Evolutionary conservation across 345 rosid species (phyloP), one percentile per base, ranked within the genome.

Genomic region (Citrus cavaleriei): DNA sequence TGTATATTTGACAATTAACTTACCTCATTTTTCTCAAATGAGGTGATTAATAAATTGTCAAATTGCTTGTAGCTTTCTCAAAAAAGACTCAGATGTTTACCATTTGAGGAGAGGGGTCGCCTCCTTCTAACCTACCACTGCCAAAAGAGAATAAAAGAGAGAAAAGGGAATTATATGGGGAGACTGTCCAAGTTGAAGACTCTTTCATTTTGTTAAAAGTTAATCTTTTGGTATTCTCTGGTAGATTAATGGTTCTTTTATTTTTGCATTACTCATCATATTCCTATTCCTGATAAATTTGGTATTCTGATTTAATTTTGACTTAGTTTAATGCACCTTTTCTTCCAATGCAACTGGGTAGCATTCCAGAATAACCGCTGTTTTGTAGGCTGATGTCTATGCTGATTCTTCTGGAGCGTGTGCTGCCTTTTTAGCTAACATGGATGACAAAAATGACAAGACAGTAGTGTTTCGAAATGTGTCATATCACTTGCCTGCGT

Each of bases 401-500:
- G 79, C 87, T 67, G 89, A 86, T 72, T 85, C 91, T 73, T 87
- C 87, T 7, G 97, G 98, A 79, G 88, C 70, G 38, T 95, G 99
- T 80, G 89, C 87, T 61, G 96, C 99, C 83, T 92, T 95, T 84
- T 87, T 95, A 83, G 84, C 98, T 58, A 95, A 93, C 88, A 69
- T 58, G 27, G 99, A 91, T 84, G 89, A 91, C 34, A 91, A 93
- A 86, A 87, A 84, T 77, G 96, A 93, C 70, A 88, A 82, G 83
- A 85, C 73, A 24, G 96, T 88, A 37, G 78, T 78, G 72, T 95
- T 93, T 77, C 85, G 57, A 58, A 93, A 93, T 82, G 61, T 70
- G 25, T 89, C 98, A 25, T 93, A 90, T 82, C 84, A 87, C 79
- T 85, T 95, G 75, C 99, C 98, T 75, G 95, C 99, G 67, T 95